phyloP scores from a whole-genome alignment of 1,284 basidiomycete genomes.

The Rhodotorula glutinis region DNA sequence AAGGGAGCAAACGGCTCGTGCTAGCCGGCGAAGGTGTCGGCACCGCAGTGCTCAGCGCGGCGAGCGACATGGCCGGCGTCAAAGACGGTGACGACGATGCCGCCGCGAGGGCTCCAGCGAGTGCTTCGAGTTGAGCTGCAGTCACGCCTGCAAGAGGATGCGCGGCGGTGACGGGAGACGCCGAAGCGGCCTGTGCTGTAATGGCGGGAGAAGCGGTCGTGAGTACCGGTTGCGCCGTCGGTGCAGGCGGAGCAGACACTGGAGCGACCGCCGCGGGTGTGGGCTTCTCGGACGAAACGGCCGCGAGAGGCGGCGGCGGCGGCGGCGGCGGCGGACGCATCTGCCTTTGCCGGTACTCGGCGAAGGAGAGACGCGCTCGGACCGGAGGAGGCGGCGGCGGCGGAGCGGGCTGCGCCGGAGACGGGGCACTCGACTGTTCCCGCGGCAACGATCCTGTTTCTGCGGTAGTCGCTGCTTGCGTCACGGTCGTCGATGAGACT shows the following conservation, averaged over 20 bases:
- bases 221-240: not conserved
- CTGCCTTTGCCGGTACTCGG: constrained; percentile 40
- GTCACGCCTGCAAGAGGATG: constrained; percentile 1
- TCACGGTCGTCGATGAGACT: too few relatives aligned
- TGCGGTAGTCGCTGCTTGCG: too few relatives aligned
- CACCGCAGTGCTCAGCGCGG: not conserved
- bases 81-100: constrained; percentile 2
- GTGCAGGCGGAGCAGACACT: not conserved
- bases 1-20: not conserved
- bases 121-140: constrained; percentile 15
- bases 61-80: not conserved
- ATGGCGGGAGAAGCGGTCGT: not conserved
- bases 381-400: constrained; percentile 20
- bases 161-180: not conserved
- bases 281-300: not conserved
- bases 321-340: constrained; percentile 5
- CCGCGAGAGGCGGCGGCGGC: constrained; percentile 3
- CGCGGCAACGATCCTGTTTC: too few relatives aligned
- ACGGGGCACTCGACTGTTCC: too few relatives aligned
- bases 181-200: not conserved
- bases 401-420: too few relatives aligned
- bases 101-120: not conserved
- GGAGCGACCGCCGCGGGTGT: not conserved
- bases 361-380: constrained; percentile 37
- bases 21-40: constrained; percentile 1